These are phyloP conservation scores for Furcasterigmium furcatum DNA, from an alignment of 2,329 filamentous ascomycete species.

Conservation along the genomic window DNA sequence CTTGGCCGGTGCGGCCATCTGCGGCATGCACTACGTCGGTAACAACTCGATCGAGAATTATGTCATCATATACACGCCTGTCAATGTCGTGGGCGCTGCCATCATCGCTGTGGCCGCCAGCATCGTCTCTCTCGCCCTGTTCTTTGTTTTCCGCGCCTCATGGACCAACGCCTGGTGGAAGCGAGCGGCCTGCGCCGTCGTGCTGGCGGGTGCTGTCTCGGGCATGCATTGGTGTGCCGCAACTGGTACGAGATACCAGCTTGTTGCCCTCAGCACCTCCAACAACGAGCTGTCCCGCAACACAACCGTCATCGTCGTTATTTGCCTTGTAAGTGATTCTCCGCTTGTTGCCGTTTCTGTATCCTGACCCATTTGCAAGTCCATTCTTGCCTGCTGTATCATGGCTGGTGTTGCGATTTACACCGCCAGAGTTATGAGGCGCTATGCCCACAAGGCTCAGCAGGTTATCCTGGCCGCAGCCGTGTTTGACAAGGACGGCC, in stretches of 20 bases:
- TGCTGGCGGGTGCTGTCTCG: slow-evolving; percentile 72
- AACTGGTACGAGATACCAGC: slow-evolving; percentile 64
- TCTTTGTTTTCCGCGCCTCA: slow-evolving; percentile 71
- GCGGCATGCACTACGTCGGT: slow-evolving; percentile 86
- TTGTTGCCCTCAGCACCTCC: slow-evolving; percentile 42
- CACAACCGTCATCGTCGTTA: slow-evolving; percentile 70
- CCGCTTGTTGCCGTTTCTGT: neutral
- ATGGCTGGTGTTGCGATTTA: slow-evolving; percentile 54
- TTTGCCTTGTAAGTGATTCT: slow-evolving; percentile 55
- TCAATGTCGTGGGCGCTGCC: slow-evolving; percentile 64
- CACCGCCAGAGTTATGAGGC: slow-evolving; percentile 48
- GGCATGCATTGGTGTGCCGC: slow-evolving; percentile 87
- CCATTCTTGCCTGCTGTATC: slow-evolving; percentile 57
- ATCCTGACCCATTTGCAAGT: slow-evolving; percentile 35
- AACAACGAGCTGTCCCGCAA: slow-evolving; percentile 50
- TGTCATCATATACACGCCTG: slow-evolving; percentile 54
- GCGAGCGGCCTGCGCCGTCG: slow-evolving; percentile 59
- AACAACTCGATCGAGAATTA: slow-evolving; percentile 82
- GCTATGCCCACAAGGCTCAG: slow-evolving; percentile 56
- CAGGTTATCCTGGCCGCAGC: slow-evolving; percentile 58
- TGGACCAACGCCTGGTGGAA: slow-evolving; percentile 84
- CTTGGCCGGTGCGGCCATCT: slow-evolving; percentile 71
- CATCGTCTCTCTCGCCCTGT: slow-evolving; percentile 66
- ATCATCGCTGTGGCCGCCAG: slow-evolving; percentile 72
- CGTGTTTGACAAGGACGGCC: slow-evolving; percentile 64